phyloP scores from a whole-genome alignment of 768 basidiomycete species.

The Boletus subcaerulescens region DNA sequence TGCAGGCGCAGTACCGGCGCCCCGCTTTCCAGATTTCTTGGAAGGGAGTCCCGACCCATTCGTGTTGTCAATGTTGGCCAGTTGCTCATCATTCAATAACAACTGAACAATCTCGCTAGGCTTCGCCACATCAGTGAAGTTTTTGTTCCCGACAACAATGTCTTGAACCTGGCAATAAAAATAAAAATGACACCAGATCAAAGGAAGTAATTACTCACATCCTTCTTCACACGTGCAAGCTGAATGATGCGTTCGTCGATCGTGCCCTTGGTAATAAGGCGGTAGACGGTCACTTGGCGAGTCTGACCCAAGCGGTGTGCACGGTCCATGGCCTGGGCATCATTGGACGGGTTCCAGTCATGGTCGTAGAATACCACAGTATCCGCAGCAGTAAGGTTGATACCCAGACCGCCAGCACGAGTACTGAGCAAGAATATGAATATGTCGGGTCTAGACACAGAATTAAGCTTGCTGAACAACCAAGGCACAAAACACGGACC shows the following conservation, averaged over 20 bases:
- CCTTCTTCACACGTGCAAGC: conserved; percentile 95
- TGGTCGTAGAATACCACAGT: conserved; percentile 28
- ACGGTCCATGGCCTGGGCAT: conserved; percentile 98
- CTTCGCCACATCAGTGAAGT: conserved; percentile 87
- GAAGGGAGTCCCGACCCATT: conserved; percentile 36
- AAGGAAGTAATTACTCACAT: conserved; percentile 48
- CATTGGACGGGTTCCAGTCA: conserved; percentile 81
- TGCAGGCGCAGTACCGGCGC: conserved; percentile 22
- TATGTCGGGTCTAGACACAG: conserved; percentile 62
- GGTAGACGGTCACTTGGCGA: conserved; percentile 94
- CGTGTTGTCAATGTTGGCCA: conserved; percentile 64
- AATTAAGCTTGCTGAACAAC: not conserved
- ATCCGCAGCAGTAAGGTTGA: conserved; percentile 82
- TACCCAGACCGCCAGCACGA: conserved; percentile 93
- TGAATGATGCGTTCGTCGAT: conserved; percentile 98
- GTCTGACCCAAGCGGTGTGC: conserved; percentile 97
- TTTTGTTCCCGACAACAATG: conserved; percentile 97
- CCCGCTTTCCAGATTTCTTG: conserved; percentile 35
- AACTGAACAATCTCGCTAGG: conserved; percentile 96
- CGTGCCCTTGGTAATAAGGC: conserved; percentile 88
- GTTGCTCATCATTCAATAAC: conserved; percentile 90
- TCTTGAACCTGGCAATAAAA: conserved; percentile 78
- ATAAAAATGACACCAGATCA: not conserved
- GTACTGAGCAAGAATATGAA: conserved; percentile 94
- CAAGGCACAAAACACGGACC: conserved; percentile 46